Percentiles rank a stretch among this genome's conserved stretches.
phyloP scores from a whole-genome alignment of 2,329 filamentous ascomycete genomes.

The Botrytis deweyae region DNA sequence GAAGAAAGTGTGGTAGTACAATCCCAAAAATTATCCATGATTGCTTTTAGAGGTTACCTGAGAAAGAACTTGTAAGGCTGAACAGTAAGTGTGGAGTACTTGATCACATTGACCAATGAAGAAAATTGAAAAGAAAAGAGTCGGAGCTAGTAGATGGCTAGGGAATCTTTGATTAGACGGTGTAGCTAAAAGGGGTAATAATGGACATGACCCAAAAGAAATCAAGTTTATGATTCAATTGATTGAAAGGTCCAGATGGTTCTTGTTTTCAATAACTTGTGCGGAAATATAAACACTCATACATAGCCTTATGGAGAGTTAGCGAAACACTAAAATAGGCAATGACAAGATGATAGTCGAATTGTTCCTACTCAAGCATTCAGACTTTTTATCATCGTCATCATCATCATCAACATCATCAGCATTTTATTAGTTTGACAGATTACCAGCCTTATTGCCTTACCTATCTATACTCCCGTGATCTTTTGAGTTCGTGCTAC shows the following conservation, averaged over 20 bases:
- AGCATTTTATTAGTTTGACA: not conserved
- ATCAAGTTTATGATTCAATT: not conserved
- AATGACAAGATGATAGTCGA: not conserved
- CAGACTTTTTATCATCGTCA: not conserved
- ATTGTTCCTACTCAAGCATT: not conserved
- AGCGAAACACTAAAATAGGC: too few species aligned
- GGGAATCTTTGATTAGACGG: not conserved
- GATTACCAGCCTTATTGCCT: not conserved
- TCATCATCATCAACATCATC: not conserved
- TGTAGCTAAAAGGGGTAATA: conserved; percentile 12
- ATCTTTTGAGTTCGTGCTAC: not conserved
- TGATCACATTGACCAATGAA: not conserved
- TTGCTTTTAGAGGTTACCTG: conserved; percentile 8
- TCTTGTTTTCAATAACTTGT: not conserved
- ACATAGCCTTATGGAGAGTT: not conserved
- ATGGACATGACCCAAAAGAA: not conserved
- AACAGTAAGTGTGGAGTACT: conserved; percentile 7
- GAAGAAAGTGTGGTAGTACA: not conserved
- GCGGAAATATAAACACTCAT: not conserved
- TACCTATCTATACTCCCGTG: not conserved
- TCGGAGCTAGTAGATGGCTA: not conserved
- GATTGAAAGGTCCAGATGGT: not conserved
- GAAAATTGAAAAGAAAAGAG: not conserved
- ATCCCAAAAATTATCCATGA: not conserved
- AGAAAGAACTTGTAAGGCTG: conserved; percentile 20